A percentile compares a stretch with the other conserved stretches of the same genome.
Evolutionary conservation across 441 rosid species (phyloP).

Genomic region (Eutrema salsugineum): DNA sequence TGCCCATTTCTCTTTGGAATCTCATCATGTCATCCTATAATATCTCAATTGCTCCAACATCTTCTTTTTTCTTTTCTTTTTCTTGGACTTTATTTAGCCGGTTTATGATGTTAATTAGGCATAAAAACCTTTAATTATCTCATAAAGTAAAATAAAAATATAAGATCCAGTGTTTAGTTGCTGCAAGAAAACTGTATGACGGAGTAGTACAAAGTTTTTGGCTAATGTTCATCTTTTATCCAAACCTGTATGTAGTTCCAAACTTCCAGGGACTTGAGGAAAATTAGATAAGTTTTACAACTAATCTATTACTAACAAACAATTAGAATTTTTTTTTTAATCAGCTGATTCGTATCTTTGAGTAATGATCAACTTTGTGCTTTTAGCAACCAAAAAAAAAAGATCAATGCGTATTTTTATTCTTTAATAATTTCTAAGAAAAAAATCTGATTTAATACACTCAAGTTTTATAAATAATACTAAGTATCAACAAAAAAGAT

Average conservation of each 20-base stretch:
- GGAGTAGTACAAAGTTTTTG: neutral
- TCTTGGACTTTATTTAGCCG: too few relatives aligned
- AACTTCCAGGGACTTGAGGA: neutral
- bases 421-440: neutral
- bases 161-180: neutral
- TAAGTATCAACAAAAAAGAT: neutral
- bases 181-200: neutral
- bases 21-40: constrained; percentile 15
- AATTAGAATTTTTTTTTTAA: too few relatives aligned
- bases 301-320: too few relatives aligned
- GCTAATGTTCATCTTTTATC: neutral
- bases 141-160: neutral
- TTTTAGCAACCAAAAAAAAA: too few relatives aligned
- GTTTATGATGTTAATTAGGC: neutral
- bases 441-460: neutral
- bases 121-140: neutral
- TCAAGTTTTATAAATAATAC: neutral
- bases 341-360: too few relatives aligned
- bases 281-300: too few relatives aligned
- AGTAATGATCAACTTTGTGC: neutral
- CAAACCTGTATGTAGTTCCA: neutral
- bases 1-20: constrained; percentile 16
- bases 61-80: too few relatives aligned
- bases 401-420: too few relatives aligned
- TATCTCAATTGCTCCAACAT: constrained; percentile 10